Evolutionary conservation across 2,329 filamentous ascomycete species (phyloP).

Genomic region (Didymella arachidicola): DNA sequence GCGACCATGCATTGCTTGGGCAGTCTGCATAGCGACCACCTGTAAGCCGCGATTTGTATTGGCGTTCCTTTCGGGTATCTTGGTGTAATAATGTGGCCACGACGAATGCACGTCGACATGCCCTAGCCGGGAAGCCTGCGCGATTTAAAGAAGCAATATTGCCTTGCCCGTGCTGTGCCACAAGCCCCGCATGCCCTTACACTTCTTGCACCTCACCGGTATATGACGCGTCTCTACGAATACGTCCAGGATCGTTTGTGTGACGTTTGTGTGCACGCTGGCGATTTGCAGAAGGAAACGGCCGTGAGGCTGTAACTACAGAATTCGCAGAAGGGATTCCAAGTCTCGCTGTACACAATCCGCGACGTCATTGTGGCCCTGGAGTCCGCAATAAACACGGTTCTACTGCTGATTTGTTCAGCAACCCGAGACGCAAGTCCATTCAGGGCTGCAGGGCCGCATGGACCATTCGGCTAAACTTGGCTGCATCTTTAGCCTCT

Average conservation of each 20-base stretch:
- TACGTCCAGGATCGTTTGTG: background rate
- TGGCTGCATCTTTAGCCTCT: constrained; percentile 3
- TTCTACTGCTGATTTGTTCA: no score
- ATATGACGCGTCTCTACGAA: background rate
- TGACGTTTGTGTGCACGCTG: background rate
- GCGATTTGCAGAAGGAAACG: no score
- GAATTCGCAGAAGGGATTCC: no score
- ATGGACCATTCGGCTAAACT: constrained; percentile 14
- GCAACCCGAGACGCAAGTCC: background rate
- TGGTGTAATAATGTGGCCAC: constrained; percentile 14
- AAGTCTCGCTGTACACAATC: no score
- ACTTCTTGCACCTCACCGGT: background rate
- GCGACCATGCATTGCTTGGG: constrained; percentile 18
- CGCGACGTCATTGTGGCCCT: no score
- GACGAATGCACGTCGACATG: constrained; percentile 7
- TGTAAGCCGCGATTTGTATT: background rate
- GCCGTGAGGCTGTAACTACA: no score
- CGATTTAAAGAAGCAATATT: constrained; percentile 17
- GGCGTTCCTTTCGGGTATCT: constrained; percentile 14
- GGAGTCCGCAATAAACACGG: no score
- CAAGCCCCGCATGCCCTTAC: background rate
- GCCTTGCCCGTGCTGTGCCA: constrained; percentile 4
- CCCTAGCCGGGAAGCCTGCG: constrained; percentile 7
- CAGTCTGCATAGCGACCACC: constrained; percentile 18
- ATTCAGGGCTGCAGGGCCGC: background rate